Base-by-base conservation (phyloP, 2,329 filamentous ascomycete genomes). In the Colletotrichum chlorophyti region DNA sequence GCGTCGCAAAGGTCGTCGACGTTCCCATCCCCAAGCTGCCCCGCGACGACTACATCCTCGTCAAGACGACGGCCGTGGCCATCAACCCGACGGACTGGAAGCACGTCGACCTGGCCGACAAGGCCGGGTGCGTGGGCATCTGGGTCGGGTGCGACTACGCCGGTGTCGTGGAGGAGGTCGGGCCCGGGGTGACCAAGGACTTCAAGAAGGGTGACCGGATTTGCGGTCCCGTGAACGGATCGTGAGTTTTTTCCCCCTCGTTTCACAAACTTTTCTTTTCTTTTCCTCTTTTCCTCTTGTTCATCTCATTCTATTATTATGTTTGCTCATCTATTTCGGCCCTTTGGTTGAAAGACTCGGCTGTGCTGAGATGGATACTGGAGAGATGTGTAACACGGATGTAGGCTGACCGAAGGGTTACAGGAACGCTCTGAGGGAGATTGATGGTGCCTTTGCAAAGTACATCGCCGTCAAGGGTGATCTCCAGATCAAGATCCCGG, bases 131-230 rank as follows among this genome's bases (percentile, higher is more conserved):
- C 43, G 50, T 42, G 10, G 65, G 65, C 21, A 34, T 61, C 40
- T 64, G 63, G 23, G 65, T 73, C 29, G 80, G 78, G 12, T 79
- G 73, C 47, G 80, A 83, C 64, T 82, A 77, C 51, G 75, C 76
- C 29, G 80, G 80, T 37, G 65, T 77, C 15, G 76, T 83, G 1
- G 73, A 79, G 46, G 72, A 78, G 53, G 71, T 82, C 34, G 80
- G 80, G 10, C 54, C 67, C 3, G 72, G 70, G 19, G 75, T 81
- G 23, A 76, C 70, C 24, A 76, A 76, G 61, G 62, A 67, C 5
- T 76, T 81, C 58, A 74, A 76, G 66, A 74, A 73, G 57, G 81
- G 81, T 2, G 80, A 83, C 60, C 74, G 79, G 32, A 70, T 82
- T 32, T 65, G 70, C 19, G 80, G 79, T 4, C 65, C 72, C 4